Evolutionary conservation across 768 basidiomycete genomes (phyloP).

Genomic region (Pluteus cervinus): DNA sequence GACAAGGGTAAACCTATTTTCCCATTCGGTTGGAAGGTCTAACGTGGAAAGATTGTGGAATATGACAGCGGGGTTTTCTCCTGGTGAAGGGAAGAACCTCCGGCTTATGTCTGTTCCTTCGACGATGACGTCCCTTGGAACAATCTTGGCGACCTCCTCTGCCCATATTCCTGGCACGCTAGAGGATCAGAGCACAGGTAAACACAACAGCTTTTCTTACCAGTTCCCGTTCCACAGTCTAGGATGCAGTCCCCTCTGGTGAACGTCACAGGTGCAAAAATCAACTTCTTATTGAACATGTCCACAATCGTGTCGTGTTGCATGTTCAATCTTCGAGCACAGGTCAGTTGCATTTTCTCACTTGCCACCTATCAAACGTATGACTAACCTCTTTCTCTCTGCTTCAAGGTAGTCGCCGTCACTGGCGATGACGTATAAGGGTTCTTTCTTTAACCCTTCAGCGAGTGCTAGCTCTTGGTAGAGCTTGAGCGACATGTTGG

Average conservation of each 20-base stretch:
- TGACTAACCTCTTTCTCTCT: no score
- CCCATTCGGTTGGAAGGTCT: neutral
- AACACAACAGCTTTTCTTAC: neutral
- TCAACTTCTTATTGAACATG: no score
- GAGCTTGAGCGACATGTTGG: no score
- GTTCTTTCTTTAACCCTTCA: no score
- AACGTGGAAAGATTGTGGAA: neutral
- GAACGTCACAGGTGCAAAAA: no score
- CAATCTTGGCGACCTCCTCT: neutral
- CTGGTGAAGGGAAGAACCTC: neutral
- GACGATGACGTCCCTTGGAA: neutral
- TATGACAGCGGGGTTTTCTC: neutral
- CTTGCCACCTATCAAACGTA: no score
- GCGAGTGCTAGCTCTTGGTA: no score
- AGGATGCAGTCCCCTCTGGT: neutral
- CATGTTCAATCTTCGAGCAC: no score
- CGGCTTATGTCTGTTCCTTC: neutral
- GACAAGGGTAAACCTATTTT: neutral
- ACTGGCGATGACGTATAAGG: no score
- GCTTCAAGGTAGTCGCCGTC: no score
- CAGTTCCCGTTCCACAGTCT: neutral
- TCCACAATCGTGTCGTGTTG: no score
- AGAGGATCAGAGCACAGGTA: neutral
- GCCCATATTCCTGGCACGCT: neutral
- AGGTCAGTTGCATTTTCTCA: no score